A percentile compares a stretch with the other conserved stretches of the same genome.
phyloP scores from a whole-genome alignment of 169 alveolate species.

The Plasmodium knowlesi region DNA sequence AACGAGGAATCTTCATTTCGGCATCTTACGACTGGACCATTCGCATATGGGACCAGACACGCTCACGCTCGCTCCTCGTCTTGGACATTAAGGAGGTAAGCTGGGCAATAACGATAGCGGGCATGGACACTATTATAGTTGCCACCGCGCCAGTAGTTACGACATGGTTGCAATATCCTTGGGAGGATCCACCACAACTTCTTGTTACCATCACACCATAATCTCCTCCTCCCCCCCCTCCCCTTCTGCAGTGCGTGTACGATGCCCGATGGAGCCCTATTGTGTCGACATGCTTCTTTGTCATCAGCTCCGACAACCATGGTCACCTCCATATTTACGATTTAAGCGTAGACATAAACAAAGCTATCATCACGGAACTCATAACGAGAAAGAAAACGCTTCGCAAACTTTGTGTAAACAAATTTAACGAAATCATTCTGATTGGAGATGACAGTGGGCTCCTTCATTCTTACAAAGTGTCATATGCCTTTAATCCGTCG shows the following conservation, averaged over 20 bases:
- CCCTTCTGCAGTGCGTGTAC: conserved; percentile 41
- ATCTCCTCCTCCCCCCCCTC: too few species aligned
- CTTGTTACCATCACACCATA: not conserved
- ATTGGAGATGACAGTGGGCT: conserved; percentile 68
- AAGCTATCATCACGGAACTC: conserved; percentile 23
- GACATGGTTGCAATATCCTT: too few species aligned
- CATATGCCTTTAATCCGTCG: conserved; percentile 24
- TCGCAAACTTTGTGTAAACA: conserved; percentile 29
- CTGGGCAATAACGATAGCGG: not conserved
- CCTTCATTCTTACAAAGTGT: conserved; percentile 48
- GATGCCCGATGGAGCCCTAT: conserved; percentile 65
- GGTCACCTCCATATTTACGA: conserved; percentile 60
- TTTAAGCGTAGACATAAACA: conserved; percentile 50
- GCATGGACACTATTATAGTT: not conserved
- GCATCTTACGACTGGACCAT: conserved; percentile 74
- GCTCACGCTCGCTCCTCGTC: conserved; percentile 3
- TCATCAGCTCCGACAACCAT: conserved; percentile 29
- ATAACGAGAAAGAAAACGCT: conserved; percentile 49
- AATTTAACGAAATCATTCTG: conserved; percentile 49
- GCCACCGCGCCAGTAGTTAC: not conserved
- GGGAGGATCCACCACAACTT: not conserved
- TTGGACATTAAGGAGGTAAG: conserved; percentile 66
- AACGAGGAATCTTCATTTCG: conserved; percentile 26
- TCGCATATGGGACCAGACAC: conserved; percentile 57
- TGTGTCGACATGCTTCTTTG: conserved; percentile 59